A percentile compares a stretch with the other conserved stretches of the same genome.
Conservation (phyloP, 805 yeast genomes). For the Ogataea trehalophila region DNA sequence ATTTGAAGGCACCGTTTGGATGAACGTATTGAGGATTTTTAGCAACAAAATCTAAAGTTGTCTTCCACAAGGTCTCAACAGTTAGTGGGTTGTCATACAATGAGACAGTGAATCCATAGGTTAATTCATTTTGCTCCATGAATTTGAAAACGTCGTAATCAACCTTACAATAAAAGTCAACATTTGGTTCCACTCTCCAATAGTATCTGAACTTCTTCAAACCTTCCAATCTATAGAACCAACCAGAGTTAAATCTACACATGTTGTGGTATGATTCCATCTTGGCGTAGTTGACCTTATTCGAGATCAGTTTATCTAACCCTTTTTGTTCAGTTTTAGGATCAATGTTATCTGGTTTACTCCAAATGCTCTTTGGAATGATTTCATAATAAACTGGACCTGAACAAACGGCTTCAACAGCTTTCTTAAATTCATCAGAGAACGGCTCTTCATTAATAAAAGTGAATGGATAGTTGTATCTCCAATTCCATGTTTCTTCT, state of each 20-base stretch:
- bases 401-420: constrained; percentile 34
- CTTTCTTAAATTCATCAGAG: constrained; percentile 48
- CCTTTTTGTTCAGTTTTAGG: constrained; percentile 20
- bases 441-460: constrained; percentile 69
- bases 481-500: constrained; percentile 57
- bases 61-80: constrained; percentile 72
- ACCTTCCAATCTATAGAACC: constrained; percentile 69
- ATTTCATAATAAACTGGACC: constrained; percentile 23
- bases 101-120: constrained; percentile 73
- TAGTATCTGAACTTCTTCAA: constrained; percentile 73
- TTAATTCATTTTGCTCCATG: constrained; percentile 71
- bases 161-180: constrained; percentile 69
- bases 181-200: constrained; percentile 91
- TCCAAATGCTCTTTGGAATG: constrained; percentile 47
- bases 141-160: constrained; percentile 75
- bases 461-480: constrained; percentile 72
- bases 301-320: constrained; percentile 25
- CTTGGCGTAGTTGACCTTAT: constrained; percentile 67
- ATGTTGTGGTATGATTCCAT: constrained; percentile 77
- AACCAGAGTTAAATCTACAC: constrained; percentile 87
- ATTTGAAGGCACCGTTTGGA: constrained; percentile 60
- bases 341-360: constrained; percentile 55
- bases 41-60: constrained; percentile 59
- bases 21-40: constrained; percentile 55
- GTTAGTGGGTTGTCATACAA: constrained; percentile 61